Evolutionary conservation across 2,329 filamentous ascomycete species (phyloP).

Genomic region (Geosmithia putterillii): DNA sequence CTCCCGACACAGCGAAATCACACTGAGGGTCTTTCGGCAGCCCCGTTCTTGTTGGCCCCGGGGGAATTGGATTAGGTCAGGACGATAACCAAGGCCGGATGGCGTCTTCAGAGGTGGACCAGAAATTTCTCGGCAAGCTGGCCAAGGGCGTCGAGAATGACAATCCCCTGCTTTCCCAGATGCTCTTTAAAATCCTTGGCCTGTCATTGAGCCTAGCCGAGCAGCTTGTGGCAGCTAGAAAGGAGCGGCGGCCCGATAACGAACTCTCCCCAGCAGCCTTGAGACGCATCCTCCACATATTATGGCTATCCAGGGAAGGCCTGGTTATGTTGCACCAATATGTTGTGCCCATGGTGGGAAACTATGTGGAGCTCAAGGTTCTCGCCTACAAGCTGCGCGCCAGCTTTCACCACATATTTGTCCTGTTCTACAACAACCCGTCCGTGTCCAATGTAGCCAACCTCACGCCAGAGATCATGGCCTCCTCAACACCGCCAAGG

Average conservation of each 20-base stretch:
- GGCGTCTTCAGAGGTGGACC: conserved; percentile 95
- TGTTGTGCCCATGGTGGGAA: conserved; percentile 72
- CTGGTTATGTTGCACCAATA: conserved; percentile 78
- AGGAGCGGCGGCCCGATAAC: conserved; percentile 54
- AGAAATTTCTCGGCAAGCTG: conserved; percentile 88
- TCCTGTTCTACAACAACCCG: conserved; percentile 88
- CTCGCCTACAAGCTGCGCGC: conserved; percentile 84
- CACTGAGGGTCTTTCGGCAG: no score
- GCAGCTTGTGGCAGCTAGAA: conserved; percentile 72
- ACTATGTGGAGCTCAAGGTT: conserved; percentile 74
- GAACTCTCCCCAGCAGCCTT: conserved; percentile 71
- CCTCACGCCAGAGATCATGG: conserved; percentile 31
- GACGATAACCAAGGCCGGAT: conserved; percentile 33
- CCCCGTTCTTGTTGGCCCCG: no score
- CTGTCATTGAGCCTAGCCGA: conserved; percentile 79
- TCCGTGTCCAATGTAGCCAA: conserved; percentile 52
- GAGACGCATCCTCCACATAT: conserved; percentile 74
- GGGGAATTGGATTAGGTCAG: background rate
- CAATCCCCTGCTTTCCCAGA: conserved; percentile 67
- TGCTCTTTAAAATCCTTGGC: conserved; percentile 83
- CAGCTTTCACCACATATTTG: conserved; percentile 93
- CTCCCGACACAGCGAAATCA: no score
- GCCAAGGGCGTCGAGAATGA: conserved; percentile 67
- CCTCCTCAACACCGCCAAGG: conserved; percentile 20
- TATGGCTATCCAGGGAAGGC: conserved; percentile 91